Evolutionary conservation across 805 yeast species (phyloP).

Genomic region (Myxozyma vanderwaltii): DNA sequence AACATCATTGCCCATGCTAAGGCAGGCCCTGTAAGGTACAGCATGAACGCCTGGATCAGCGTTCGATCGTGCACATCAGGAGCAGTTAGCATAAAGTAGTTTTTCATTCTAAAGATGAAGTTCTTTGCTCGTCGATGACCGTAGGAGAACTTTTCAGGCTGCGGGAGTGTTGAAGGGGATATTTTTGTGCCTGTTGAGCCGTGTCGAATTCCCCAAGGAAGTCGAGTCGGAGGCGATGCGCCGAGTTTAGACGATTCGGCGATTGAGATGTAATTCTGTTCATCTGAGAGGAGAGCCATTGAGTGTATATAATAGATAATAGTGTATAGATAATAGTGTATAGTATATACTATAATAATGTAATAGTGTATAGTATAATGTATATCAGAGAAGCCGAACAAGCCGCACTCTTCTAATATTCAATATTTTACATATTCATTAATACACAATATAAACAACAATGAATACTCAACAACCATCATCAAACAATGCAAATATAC

Average conservation of each 20-base stretch:
- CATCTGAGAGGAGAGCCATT: too few relatives aligned
- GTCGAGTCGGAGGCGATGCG: background rate
- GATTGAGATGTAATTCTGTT: too few relatives aligned
- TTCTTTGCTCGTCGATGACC: constrained; percentile 4
- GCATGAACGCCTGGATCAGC: constrained; percentile 8
- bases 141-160: constrained; percentile 10
- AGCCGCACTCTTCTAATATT: too few relatives aligned
- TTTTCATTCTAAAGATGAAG: constrained; percentile 9
- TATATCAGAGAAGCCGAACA: too few relatives aligned
- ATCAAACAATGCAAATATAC: too few relatives aligned
- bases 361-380: too few relatives aligned
- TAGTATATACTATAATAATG: too few relatives aligned
- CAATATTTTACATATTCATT: too few relatives aligned
- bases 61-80: constrained; percentile 4
- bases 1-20: constrained; percentile 3
- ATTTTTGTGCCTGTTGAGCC: background rate
- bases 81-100: constrained; percentile 7
- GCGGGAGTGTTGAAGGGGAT: background rate
- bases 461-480: too few relatives aligned
- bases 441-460: too few relatives aligned
- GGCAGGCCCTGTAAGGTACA: constrained; percentile 6
- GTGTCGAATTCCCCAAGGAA: constrained; percentile 7
- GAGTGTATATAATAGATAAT: too few relatives aligned
- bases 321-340: too few relatives aligned
- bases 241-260: background rate